A percentile compares a stretch with the other conserved stretches of the same genome.
phyloP scores from a whole-genome alignment of 2,329 filamentous ascomycete genomes.

The Fusarium citri region DNA sequence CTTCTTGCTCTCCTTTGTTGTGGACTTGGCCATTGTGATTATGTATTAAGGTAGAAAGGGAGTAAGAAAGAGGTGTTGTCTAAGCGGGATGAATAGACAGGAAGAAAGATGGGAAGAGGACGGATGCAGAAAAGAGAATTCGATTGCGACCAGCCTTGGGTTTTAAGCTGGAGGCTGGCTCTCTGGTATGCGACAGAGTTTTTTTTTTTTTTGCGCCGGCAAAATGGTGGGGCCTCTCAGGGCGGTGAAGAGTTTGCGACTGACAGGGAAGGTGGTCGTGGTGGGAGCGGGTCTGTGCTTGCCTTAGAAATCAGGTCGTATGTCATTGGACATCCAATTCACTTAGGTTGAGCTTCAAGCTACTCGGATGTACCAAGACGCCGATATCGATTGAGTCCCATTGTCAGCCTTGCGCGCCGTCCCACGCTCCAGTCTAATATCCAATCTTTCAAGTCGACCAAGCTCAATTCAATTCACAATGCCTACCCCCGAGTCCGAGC shows the following conservation, averaged over 20 bases:
- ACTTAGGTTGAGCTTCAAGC: constrained; percentile 46
- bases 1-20: constrained; percentile 67
- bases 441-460: constrained; percentile 22
- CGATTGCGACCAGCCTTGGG: constrained; percentile 26
- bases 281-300: constrained; percentile 19
- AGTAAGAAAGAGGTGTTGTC: constrained; percentile 11
- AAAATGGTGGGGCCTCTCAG: constrained; percentile 50
- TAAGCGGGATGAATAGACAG: constrained; percentile 21
- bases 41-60: constrained; percentile 34
- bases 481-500: constrained; percentile 85
- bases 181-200: constrained; percentile 34
- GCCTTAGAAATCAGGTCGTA: constrained; percentile 50
- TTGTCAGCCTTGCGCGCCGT: constrained; percentile 32
- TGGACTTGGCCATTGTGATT: constrained; percentile 73
- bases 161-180: constrained; percentile 45
- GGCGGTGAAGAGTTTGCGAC: constrained; percentile 51
- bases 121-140: constrained; percentile 35
- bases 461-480: constrained; percentile 59
- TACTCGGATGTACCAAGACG: constrained; percentile 41
- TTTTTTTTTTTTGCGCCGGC: constrained; percentile 49
- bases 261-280: constrained; percentile 39
- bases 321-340: constrained; percentile 42
- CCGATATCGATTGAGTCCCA: constrained; percentile 41
- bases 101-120: constrained; percentile 35
- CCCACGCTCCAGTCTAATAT: constrained; percentile 20